Evolutionary conservation across 2,329 filamentous ascomycete species (phyloP).

Genomic region (Arthroderma sp.): DNA sequence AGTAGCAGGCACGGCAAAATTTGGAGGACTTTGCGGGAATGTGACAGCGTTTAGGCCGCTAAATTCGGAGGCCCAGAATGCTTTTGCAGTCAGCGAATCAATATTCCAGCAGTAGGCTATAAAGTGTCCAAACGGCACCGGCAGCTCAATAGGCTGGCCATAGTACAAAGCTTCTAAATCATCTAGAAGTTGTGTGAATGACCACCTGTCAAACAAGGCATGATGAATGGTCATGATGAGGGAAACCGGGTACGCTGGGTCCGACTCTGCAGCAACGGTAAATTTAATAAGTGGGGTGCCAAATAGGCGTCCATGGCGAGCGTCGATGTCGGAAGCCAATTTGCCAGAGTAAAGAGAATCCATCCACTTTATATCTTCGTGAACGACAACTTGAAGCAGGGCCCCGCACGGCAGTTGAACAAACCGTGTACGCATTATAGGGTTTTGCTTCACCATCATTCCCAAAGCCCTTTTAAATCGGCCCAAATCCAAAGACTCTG

Average conservation of each 20-base stretch:
- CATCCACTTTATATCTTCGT: slow-evolving; percentile 8
- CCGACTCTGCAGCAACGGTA: neutral
- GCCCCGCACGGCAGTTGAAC: slow-evolving; percentile 9
- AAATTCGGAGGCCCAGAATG: neutral
- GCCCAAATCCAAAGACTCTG: slow-evolving; percentile 14
- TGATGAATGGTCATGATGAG: slow-evolving; percentile 1
- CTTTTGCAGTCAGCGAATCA: too few relatives aligned
- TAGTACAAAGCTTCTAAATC: neutral
- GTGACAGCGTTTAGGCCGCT: neutral
- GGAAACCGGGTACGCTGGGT: neutral
- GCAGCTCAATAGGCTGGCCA: too few relatives aligned
- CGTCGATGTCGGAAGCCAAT: slow-evolving; percentile 1
- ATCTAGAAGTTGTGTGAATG: neutral
- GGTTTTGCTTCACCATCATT: slow-evolving; percentile 17
- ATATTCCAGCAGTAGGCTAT: too few relatives aligned
- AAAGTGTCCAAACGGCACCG: too few relatives aligned
- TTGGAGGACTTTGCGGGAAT: neutral
- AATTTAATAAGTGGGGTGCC: neutral
- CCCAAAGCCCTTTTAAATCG: slow-evolving; percentile 27
- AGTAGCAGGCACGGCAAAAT: too few relatives aligned
- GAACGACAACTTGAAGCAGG: slow-evolving; percentile 16
- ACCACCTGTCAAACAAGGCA: slow-evolving; percentile 3
- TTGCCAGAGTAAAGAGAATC: too few relatives aligned
- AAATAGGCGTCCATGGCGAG: neutral
- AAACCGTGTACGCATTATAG: slow-evolving; percentile 30